These are phyloP conservation scores for Fennellomyces sp. DNA, from an alignment of 371 early-diverging fungal genomes.

Conservation along the genomic window DNA sequence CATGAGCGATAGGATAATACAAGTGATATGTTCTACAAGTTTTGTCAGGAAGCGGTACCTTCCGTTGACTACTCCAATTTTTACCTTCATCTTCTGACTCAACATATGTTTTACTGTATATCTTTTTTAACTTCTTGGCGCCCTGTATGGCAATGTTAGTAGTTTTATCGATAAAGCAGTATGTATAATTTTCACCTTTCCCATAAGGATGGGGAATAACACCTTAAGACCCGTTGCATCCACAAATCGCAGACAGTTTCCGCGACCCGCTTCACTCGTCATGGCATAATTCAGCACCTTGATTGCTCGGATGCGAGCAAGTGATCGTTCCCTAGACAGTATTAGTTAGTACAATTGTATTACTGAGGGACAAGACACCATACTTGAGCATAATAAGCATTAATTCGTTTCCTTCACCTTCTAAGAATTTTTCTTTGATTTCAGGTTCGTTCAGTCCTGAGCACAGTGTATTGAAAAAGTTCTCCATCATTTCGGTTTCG, in stretches of 20 bases:
- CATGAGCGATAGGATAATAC: conserved; percentile 80
- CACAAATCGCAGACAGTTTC: conserved; percentile 70
- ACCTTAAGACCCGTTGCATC: conserved; percentile 81
- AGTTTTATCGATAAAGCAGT: background rate
- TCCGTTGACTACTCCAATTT: background rate
- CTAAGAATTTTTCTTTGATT: conserved; percentile 73
- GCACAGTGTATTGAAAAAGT: conserved; percentile 83
- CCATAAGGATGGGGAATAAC: conserved; percentile 81
- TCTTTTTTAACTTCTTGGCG: conserved; percentile 67
- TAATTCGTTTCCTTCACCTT: conserved; percentile 88
- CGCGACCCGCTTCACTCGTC: conserved; percentile 57
- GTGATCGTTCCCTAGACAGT: conserved; percentile 68
- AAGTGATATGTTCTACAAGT: conserved; percentile 74
- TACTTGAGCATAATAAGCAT: conserved; percentile 89
- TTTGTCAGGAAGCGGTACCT: background rate
- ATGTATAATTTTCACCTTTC: conserved; percentile 42
- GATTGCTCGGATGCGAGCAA: conserved; percentile 80
- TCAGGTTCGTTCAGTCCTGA: conserved; percentile 60
- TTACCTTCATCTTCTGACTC: conserved; percentile 79
- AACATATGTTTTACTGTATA: conserved; percentile 59
- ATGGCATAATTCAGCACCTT: conserved; percentile 89
- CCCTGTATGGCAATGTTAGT: conserved; percentile 48
- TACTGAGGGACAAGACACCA: conserved; percentile 1
- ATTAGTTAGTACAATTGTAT: background rate
- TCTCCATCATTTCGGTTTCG: conserved; percentile 90